A percentile compares a stretch with the other conserved stretches of the same genome.
These are phyloP conservation scores for Hygrocybe coccinea DNA, from an alignment of 768 basidiomycete genomes.

Conservation along the genomic window DNA sequence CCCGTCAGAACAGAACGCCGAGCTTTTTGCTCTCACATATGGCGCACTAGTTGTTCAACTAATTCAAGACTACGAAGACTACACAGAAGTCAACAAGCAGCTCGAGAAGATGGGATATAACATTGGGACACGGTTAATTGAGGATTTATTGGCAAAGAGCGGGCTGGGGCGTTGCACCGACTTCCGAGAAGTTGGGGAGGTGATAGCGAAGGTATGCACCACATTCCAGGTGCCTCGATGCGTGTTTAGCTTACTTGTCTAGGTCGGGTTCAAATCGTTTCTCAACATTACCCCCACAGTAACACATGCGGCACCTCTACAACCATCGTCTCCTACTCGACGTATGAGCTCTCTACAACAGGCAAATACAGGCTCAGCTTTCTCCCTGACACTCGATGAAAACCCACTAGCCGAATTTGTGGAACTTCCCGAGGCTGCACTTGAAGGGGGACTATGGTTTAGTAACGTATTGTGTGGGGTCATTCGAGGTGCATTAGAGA, in stretches of 20 bases:
- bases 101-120: constrained; percentile 99
- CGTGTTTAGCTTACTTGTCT: constrained; percentile 1
- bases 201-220: constrained; percentile 77
- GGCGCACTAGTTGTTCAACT: constrained; percentile 97
- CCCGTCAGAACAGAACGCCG: constrained; percentile 70
- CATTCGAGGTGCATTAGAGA: constrained; percentile 87
- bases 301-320: constrained; percentile 57
- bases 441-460: constrained; percentile 94
- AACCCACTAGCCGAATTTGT: constrained; percentile 97
- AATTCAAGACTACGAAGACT: constrained; percentile 99
- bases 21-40: constrained; percentile 94
- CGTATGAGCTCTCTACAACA: constrained; percentile 23
- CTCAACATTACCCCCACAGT: constrained; percentile 86
- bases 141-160: constrained; percentile 94
- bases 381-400: constrained; percentile 86
- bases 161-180: constrained; percentile 88
- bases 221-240: not conserved
- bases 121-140: constrained; percentile 92
- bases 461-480: constrained; percentile 96
- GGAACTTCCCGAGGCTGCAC: constrained; percentile 87
- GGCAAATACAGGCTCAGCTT: constrained; percentile 51
- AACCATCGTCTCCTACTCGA: constrained; percentile 46
- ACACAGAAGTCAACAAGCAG: constrained; percentile 90
- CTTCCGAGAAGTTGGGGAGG: constrained; percentile 93
- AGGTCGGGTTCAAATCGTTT: constrained; percentile 99